These are phyloP conservation scores for Thelephora ganbajun DNA, from an alignment of 768 basidiomycete species.

Conservation along the genomic window DNA sequence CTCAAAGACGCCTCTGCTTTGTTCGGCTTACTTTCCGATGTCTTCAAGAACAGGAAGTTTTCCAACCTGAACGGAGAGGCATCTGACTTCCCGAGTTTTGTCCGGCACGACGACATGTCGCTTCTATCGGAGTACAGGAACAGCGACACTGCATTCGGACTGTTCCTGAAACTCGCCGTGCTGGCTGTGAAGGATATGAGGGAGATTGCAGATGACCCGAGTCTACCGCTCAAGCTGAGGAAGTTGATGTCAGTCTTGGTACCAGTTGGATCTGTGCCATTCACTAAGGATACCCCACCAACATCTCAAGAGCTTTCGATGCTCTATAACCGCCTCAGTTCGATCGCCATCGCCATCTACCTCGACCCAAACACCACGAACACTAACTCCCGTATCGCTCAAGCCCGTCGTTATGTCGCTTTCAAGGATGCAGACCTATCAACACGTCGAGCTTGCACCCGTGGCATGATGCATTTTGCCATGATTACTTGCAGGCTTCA, in stretches of 20 bases:
- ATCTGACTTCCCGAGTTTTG: slow-evolving; percentile 60
- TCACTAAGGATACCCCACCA: slow-evolving; percentile 39
- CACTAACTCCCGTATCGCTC: slow-evolving; percentile 39
- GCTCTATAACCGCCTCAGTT: slow-evolving; percentile 72
- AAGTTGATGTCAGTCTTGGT: slow-evolving; percentile 61
- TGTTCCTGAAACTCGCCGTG: slow-evolving; percentile 75
- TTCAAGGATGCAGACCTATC: slow-evolving; percentile 52
- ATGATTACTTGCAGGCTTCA: slow-evolving; percentile 42
- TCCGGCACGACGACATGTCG: slow-evolving; percentile 38
- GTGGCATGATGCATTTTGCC: slow-evolving; percentile 59
- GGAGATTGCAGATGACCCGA: slow-evolving; percentile 12
- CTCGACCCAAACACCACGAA: slow-evolving; percentile 41
- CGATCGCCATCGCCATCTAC: slow-evolving; percentile 54
- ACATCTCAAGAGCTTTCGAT: slow-evolving; percentile 46
- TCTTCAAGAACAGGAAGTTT: slow-evolving; percentile 70
- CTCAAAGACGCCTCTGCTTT: slow-evolving; percentile 41
- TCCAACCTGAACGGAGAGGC: slow-evolving; percentile 50
- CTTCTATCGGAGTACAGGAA: slow-evolving; percentile 35
- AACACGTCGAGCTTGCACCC: slow-evolving; percentile 58
- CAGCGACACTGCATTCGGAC: slow-evolving; percentile 59
- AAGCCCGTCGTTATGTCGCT: slow-evolving; percentile 49
- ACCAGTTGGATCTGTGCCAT: slow-evolving; percentile 58
- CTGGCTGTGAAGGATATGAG: slow-evolving; percentile 30
- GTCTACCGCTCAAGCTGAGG: slow-evolving; percentile 31
- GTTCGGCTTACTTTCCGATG: slow-evolving; percentile 49